A percentile compares a stretch with the other conserved stretches of the same genome.
Conservation (phyloP, 2,329 filamentous ascomycete genomes). For the Phaeosphaeria sp. region DNA sequence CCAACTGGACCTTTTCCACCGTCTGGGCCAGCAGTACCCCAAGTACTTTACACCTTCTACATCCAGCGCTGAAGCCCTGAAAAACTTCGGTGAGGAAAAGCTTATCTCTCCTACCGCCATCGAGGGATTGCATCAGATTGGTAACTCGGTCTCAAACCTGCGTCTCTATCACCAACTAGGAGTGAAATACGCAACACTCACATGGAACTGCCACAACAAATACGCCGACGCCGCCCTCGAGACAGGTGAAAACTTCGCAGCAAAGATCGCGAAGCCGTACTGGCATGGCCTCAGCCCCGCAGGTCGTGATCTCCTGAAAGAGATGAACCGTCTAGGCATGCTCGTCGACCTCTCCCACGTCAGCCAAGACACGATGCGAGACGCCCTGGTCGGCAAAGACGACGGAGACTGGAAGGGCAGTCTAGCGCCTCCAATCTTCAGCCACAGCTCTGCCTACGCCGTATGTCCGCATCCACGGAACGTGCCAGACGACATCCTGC, state of each 20-base stretch:
- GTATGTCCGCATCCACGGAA: slow-evolving; percentile 90
- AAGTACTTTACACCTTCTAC: slow-evolving; percentile 70
- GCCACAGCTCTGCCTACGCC: slow-evolving; percentile 81
- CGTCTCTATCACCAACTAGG: slow-evolving; percentile 79
- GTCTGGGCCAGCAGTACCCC: slow-evolving; percentile 70
- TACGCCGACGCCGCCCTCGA: slow-evolving; percentile 86
- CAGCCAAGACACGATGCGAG: slow-evolving; percentile 80
- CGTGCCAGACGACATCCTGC: slow-evolving; percentile 82
- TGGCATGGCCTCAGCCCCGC: slow-evolving; percentile 76
- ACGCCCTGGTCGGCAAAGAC: slow-evolving; percentile 70
- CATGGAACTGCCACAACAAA: slow-evolving; percentile 91
- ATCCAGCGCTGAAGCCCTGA: slow-evolving; percentile 67
- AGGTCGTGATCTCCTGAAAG: slow-evolving; percentile 73
- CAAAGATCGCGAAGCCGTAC: slow-evolving; percentile 58
- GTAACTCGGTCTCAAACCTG: slow-evolving; percentile 79
- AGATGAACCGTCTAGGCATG: slow-evolving; percentile 96
- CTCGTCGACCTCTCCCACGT: slow-evolving; percentile 89
- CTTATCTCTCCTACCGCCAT: slow-evolving; percentile 48
- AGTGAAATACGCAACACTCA: slow-evolving; percentile 86
- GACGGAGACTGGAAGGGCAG: slow-evolving; percentile 70
- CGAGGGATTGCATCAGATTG: slow-evolving; percentile 86
- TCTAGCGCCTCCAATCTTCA: slow-evolving; percentile 84
- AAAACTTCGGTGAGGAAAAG: slow-evolving; percentile 54
- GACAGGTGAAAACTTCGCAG: slow-evolving; percentile 51
- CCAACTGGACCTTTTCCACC: slow-evolving; percentile 76